phyloP scores from a whole-genome alignment of 1,284 basidiomycete genomes.

The Volvariella volvacea region DNA sequence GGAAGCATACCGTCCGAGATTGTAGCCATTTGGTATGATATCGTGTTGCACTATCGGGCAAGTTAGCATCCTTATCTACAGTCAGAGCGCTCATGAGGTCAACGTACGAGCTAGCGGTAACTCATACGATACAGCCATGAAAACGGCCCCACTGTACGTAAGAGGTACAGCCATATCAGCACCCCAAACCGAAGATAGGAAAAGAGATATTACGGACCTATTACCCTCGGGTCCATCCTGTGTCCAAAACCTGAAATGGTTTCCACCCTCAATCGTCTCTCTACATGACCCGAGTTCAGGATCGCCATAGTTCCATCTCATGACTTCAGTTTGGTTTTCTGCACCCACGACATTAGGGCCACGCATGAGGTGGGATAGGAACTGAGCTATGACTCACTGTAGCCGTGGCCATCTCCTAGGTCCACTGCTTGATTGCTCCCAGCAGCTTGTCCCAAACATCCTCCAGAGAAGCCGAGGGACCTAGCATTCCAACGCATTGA shows the following conservation, averaged over 20 bases:
- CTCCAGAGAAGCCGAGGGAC: constrained; percentile 56
- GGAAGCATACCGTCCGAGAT: constrained; percentile 32
- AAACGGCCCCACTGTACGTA: constrained; percentile 66
- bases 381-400: constrained; percentile 33
- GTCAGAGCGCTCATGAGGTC: background rate
- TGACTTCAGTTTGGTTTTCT: constrained; percentile 75
- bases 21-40: constrained; percentile 41
- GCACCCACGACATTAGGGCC: background rate
- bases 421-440: constrained; percentile 70
- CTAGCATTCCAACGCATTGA: too few relatives aligned
- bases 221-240: constrained; percentile 64
- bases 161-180: constrained; percentile 4
- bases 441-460: constrained; percentile 80
- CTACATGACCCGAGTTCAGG: constrained; percentile 71
- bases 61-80: constrained; percentile 3
- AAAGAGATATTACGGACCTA: constrained; percentile 30
- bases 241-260: constrained; percentile 78
- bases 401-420: constrained; percentile 80
- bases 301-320: constrained; percentile 79
- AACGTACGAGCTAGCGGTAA: constrained; percentile 43
- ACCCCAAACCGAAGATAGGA: constrained; percentile 1
- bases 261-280: constrained; percentile 84
- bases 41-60: constrained; percentile 30
- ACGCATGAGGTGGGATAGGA: constrained; percentile 1
- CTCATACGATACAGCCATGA: constrained; percentile 80